Base-by-base conservation (phyloP, 2,329 filamentous ascomycete genomes). In the Sporothrix variecibatus region DNA sequence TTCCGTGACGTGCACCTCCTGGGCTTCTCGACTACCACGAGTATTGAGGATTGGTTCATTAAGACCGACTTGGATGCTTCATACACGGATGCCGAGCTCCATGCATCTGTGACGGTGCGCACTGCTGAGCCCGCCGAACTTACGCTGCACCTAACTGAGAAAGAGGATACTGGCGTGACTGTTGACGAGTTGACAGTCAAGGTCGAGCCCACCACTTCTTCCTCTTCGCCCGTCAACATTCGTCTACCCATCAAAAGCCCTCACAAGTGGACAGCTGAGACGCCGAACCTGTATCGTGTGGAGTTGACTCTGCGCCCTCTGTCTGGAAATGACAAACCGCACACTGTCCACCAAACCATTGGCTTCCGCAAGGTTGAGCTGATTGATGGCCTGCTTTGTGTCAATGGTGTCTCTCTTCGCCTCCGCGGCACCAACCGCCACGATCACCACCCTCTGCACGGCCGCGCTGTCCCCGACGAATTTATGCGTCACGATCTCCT, bases 211-310 rank as follows among this genome's bases (percentile, higher is more conserved):
- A 5, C 58, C 0, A 5, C 67, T 5, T n/a, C 65, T 0, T n/a
- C 26, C 9, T n/a, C 65, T 0, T n/a, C 26, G 11, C 40, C 56
- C 51, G 73, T 77, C 1, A 72, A 80, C 0, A 75, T 84, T 28
- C 78, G 78, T 7, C 79, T 90, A 0, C 80, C 84, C 0, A 82
- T 92, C 26, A 69, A 82, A 2, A 81, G 86, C n/a, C 90, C 90
- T 0, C 79, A 83, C n/a, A 89, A 91, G 76, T 92, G 91, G 91
- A 91, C 90, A 0, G 91, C 91, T 0, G 91, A 93, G 79, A 88
- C 86, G 0, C 91, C 91, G 0, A 83, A 88, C 68, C 84, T 92
- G 0, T 93, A 93, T 77, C 81, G 84, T 0, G 81, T 91, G 1
- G 81, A 85, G 8, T 81, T 90, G 1, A 80, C 83, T 0, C 79